Conservation (phyloP, 2,329 filamentous ascomycete species). For the Penicillium brasilianum region DNA sequence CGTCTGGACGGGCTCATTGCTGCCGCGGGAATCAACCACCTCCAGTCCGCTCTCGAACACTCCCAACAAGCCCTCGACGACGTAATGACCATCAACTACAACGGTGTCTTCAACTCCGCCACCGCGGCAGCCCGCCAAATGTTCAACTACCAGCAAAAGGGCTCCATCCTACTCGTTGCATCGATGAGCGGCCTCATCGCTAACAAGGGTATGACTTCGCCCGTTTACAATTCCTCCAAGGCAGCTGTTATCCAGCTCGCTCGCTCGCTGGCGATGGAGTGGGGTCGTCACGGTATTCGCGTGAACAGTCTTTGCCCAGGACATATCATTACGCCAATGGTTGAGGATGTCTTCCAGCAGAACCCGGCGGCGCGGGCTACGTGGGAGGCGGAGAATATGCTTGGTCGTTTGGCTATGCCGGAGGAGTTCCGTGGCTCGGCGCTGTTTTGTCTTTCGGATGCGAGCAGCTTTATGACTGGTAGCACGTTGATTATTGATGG, state of each 20-base stretch:
- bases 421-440: conserved; percentile 69
- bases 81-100: conserved; percentile 57
- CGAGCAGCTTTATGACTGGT: conserved; percentile 73
- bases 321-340: conserved; percentile 72
- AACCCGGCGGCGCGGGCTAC: conserved; percentile 64
- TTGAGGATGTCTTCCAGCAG: conserved; percentile 75
- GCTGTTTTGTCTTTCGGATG: conserved; percentile 69
- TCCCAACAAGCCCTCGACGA: conserved; percentile 48
- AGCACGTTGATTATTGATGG: conserved; percentile 73
- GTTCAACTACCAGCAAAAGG: conserved; percentile 55
- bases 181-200: conserved; percentile 58
- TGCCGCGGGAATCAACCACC: conserved; percentile 51
- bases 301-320: conserved; percentile 61
- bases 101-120: conserved; percentile 55
- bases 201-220: conserved; percentile 52
- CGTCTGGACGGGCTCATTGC: conserved; percentile 51
- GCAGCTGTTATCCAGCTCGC: conserved; percentile 59
- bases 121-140: conserved; percentile 56
- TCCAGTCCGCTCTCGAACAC: conserved; percentile 49
- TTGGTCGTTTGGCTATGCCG: conserved; percentile 59
- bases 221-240: conserved; percentile 61
- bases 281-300: conserved; percentile 56
- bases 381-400: conserved; percentile 56
- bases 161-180: conserved; percentile 56
- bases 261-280: conserved; percentile 59